Conservation (phyloP, 768 basidiomycete species). For the Trametes gibbosa region DNA sequence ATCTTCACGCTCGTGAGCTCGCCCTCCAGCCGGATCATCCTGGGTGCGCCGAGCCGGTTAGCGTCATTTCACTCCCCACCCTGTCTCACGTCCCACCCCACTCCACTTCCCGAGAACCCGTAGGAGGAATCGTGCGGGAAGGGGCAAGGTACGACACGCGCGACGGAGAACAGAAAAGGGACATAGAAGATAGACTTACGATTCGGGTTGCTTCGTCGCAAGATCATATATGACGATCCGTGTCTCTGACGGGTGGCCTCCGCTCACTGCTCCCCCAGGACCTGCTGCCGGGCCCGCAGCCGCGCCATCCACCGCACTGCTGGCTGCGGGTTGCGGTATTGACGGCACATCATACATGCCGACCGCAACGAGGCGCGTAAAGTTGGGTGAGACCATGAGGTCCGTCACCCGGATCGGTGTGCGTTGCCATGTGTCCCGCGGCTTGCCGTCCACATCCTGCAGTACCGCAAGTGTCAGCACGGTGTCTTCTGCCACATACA, state of each 20-base stretch:
- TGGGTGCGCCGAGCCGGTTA: conserved; percentile 28
- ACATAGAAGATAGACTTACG: conserved; percentile 48
- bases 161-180: background rate
- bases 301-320: conserved; percentile 5
- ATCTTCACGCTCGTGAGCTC: conserved; percentile 88
- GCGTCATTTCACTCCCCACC: background rate
- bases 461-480: conserved; percentile 1
- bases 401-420: conserved; percentile 81
- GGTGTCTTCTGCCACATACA: no score
- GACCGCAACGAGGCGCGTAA: conserved; percentile 78
- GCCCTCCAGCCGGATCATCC: conserved; percentile 65
- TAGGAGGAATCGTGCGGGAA: no score
- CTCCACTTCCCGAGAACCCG: background rate
- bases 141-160: no score
- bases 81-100: conserved; percentile 10
- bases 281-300: conserved; percentile 14
- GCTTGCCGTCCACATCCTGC: conserved; percentile 75
- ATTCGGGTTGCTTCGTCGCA: conserved; percentile 59
- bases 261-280: conserved; percentile 24
- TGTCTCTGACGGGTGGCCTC: conserved; percentile 38
- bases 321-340: background rate
- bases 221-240: conserved; percentile 79
- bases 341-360: conserved; percentile 54
- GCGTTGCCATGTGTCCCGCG: conserved; percentile 65
- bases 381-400: conserved; percentile 84